Conservation (phyloP, 305 asterid species). For the Coffea humblotiana region DNA sequence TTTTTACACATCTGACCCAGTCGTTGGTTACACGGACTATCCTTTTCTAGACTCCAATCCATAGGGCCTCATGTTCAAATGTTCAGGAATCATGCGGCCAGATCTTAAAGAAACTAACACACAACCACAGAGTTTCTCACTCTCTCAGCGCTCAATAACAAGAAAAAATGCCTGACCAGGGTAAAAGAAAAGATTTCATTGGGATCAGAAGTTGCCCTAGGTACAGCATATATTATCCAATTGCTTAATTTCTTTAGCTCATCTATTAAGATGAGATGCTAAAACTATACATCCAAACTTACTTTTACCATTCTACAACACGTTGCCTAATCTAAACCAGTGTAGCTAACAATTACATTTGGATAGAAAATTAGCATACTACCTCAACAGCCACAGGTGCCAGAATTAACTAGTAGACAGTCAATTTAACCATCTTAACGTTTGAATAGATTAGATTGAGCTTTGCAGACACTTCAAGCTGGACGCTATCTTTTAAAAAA, state of each 20-base stretch:
- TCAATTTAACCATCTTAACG: not conserved
- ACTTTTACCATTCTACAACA: not conserved
- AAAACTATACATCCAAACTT: no score
- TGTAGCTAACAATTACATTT: not conserved
- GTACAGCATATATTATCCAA: no score
- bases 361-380: not conserved
- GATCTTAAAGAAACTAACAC: not conserved
- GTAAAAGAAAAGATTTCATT: not conserved
- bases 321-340: not conserved
- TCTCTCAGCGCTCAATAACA: not conserved
- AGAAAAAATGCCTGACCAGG: not conserved
- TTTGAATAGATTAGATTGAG: not conserved
- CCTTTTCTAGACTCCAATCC: constrained; percentile 47
- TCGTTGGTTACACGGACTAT: constrained; percentile 59
- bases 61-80: not conserved
- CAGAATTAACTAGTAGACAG: not conserved
- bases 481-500: not conserved
- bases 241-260: not conserved
- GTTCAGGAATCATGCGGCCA: not conserved
- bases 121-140: not conserved
- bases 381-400: not conserved
- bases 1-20: constrained; percentile 46
- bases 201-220: not conserved
- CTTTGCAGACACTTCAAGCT: not conserved
- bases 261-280: not conserved